Evolutionary conservation across 441 rosid genomes (phyloP).

Genomic region (Biscutella laevigata): DNA sequence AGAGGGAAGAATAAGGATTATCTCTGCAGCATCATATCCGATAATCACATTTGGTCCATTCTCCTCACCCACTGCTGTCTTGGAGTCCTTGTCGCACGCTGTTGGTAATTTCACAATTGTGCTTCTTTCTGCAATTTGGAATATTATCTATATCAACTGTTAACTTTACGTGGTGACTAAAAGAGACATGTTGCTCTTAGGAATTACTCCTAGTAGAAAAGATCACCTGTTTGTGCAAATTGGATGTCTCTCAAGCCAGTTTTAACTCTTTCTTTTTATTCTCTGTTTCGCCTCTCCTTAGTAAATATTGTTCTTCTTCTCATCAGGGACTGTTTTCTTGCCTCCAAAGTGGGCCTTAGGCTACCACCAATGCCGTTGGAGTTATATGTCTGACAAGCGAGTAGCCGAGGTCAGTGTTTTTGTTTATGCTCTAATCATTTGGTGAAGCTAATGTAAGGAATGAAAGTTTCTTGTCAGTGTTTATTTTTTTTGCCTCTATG

Average conservation of each 20-base stretch:
- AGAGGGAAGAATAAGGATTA: slow-evolving; percentile 43
- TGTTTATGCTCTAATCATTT: not conserved
- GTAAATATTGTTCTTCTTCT: not conserved
- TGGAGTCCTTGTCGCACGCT: slow-evolving; percentile 74
- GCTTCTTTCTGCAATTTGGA: slow-evolving; percentile 6
- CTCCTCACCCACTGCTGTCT: slow-evolving; percentile 60
- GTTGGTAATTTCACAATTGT: slow-evolving; percentile 42
- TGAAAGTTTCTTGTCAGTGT: not conserved
- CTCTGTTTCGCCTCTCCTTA: not conserved
- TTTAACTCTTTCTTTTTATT: not conserved
- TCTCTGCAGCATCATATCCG: slow-evolving; percentile 58
- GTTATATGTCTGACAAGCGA: slow-evolving; percentile 74
- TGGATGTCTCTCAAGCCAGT: not conserved
- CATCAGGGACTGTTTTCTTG: slow-evolving; percentile 77
- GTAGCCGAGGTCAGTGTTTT: slow-evolving; percentile 61
- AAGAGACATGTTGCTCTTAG: not conserved
- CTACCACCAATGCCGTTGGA: slow-evolving; percentile 92
- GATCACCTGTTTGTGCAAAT: not conserved
- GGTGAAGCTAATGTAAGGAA: slow-evolving; percentile 2
- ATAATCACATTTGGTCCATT: slow-evolving; percentile 87
- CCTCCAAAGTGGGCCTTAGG: slow-evolving; percentile 98
- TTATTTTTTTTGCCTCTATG: not conserved
- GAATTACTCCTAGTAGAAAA: not conserved
- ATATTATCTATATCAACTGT: not conserved
- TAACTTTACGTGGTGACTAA: not conserved